phyloP scores from a whole-genome alignment of 176 grass and related monocot species.

The Aegilops umbellulata region DNA sequence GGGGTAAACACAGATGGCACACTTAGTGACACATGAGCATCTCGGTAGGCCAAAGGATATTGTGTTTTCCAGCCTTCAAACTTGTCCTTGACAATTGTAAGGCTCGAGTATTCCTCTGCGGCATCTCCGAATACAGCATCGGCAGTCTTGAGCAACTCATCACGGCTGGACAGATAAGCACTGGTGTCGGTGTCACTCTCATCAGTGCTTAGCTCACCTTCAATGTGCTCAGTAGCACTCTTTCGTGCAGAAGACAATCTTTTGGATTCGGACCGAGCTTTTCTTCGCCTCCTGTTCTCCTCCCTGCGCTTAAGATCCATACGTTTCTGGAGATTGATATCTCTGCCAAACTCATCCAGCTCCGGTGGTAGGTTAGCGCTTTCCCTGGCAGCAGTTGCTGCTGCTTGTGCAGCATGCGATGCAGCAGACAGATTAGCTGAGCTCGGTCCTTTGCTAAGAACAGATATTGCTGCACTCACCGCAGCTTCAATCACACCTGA shows the following conservation, averaged over 20 bases:
- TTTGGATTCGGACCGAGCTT: conserved; percentile 59
- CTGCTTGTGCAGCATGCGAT: conserved; percentile 72
- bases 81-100: conserved; percentile 85
- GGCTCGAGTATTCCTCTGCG: conserved; percentile 81
- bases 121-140: conserved; percentile 82
- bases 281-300: conserved; percentile 64
- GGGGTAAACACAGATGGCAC: conserved; percentile 68
- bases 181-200: conserved; percentile 87
- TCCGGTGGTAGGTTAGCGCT: conserved; percentile 62
- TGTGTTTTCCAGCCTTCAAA: conserved; percentile 84
- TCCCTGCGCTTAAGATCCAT: conserved; percentile 73
- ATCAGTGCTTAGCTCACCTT: conserved; percentile 96
- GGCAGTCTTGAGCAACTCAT: conserved; percentile 80
- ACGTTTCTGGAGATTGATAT: conserved; percentile 71
- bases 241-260: conserved; percentile 49
- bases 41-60: conserved; percentile 67
- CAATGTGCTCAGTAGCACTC: conserved; percentile 49
- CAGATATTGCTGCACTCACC: conserved; percentile 68
- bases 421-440: conserved; percentile 60
- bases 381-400: conserved; percentile 59
- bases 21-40: conserved; percentile 81
- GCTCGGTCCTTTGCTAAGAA: conserved; percentile 72
- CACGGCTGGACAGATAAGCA: conserved; percentile 75
- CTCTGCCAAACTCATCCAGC: conserved; percentile 91
- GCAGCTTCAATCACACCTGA: conserved; percentile 72